Conservation (phyloP, 306 rosid species). For the Ormosia semicastrata region DNA sequence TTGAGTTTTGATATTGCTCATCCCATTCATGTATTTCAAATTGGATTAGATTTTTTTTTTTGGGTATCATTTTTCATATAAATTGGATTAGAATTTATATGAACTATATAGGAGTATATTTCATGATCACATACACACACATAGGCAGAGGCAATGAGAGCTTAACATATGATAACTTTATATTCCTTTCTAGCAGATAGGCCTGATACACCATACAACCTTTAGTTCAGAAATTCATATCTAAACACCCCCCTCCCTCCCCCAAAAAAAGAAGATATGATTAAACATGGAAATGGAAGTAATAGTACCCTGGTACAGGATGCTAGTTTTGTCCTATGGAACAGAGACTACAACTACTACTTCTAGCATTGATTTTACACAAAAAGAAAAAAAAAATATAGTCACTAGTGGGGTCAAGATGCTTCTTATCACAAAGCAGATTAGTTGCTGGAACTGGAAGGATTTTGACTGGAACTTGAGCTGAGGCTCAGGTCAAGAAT, state of each 20-base stretch:
- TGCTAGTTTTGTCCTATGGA: conserved; percentile 56
- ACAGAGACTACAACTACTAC: conserved; percentile 61
- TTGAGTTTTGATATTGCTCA: not conserved
- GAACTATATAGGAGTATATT: not conserved
- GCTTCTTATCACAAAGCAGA: conserved; percentile 17
- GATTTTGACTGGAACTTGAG: conserved; percentile 52
- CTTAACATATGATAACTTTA: conserved; percentile 40
- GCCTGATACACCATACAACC: conserved; percentile 59
- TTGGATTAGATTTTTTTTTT: not conserved
- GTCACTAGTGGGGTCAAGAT: conserved; percentile 63
- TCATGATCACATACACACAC: not conserved
- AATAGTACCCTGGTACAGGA: conserved; percentile 26
- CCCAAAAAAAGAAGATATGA: conserved; percentile 35
- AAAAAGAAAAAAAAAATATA: conserved; percentile 17
- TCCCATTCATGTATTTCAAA: not conserved
- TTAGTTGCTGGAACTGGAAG: conserved; percentile 69
- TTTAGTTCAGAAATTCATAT: conserved; percentile 51
- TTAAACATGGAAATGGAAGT: conserved; percentile 45
- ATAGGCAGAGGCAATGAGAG: not conserved
- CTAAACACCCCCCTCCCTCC: too few relatives aligned
- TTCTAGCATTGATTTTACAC: conserved; percentile 59
- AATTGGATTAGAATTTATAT: not conserved
- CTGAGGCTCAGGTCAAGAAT: conserved; percentile 70
- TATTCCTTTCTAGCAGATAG: conserved; percentile 61
- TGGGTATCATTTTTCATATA: not conserved